A percentile compares a stretch with the other conserved stretches of the same genome.
Evolutionary conservation across 2,329 filamentous ascomycete genomes (phyloP).

Genomic region (Fusarium staphyleae): DNA sequence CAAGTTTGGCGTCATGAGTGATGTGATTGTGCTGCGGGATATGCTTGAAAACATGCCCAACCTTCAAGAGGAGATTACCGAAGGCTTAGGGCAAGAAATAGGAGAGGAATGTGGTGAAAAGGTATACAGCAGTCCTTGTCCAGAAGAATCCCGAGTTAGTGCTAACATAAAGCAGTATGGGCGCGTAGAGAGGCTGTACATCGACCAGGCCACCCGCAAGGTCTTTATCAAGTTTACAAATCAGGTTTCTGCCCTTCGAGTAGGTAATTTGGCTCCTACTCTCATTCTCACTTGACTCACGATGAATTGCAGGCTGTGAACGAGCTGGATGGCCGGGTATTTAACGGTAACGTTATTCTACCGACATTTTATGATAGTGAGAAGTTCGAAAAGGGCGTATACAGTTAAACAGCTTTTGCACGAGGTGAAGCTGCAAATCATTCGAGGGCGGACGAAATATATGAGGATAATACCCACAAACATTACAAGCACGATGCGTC

Average conservation of each 20-base stretch:
- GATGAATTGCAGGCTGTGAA: constrained; percentile 74
- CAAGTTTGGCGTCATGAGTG: constrained; percentile 76
- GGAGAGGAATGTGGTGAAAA: constrained; percentile 91
- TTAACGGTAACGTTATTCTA: constrained; percentile 85
- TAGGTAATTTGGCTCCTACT: constrained; percentile 54
- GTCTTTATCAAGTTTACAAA: constrained; percentile 96
- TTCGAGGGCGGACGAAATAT: too few species aligned
- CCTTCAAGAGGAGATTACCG: constrained; percentile 77
- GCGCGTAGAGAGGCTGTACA: constrained; percentile 78
- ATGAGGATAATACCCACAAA: too few species aligned
- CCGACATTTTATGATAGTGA: constrained; percentile 84
- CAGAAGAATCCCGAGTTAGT: background rate
- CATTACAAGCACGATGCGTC: too few species aligned
- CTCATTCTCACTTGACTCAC: constrained; percentile 6
- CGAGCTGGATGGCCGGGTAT: constrained; percentile 84
- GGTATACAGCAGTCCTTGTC: constrained; percentile 47
- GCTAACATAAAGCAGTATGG: constrained; percentile 68
- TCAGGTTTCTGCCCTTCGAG: constrained; percentile 81
- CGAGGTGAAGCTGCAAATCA: too few species aligned
- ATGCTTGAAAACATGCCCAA: constrained; percentile 87
- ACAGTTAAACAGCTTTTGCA: constrained; percentile 37
- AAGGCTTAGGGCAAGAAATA: constrained; percentile 87
- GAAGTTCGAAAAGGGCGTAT: constrained; percentile 77
- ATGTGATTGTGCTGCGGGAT: constrained; percentile 80
- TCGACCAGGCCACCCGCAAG: constrained; percentile 68